Base-by-base conservation (phyloP, 805 yeast genomes). In the Metschnikowia cerradonensis region DNA sequence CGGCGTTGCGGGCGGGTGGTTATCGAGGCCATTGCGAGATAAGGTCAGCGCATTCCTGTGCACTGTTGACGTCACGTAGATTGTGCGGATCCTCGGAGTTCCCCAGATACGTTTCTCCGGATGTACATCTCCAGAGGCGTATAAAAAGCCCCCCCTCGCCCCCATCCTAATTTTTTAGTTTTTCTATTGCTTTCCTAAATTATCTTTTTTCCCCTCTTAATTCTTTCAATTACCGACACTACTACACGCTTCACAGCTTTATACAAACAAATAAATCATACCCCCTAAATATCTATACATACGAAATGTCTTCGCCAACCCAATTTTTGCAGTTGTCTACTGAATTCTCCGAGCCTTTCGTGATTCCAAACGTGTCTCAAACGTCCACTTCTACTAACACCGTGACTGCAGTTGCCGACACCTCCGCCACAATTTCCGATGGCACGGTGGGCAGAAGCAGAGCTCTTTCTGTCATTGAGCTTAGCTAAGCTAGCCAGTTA, bases 341-440 rank as follows among this genome's bases (percentile, higher is more conserved):
- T 48, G 82, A 81, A 54, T 67, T 76, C 46, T 74, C 80, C 51
- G 73, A 79, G 66, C 89, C 90, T 57, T 84, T 83, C 60, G 76
- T 84, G 49, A 83, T 84, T 60, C 83, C 84, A 60, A 68, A 78
- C 53, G 75, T 83, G 42, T 82, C 88, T 1, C 89, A 88, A 34
- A 75, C 75, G 7, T 75, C 72, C 14, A 70, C 73, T 17, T 39
- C 49, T 35, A 47, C 60, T 20, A 30, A 43, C 3, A 45, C 52
- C 13, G 46, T 32, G 6, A 20, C 30, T 10, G 11, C 34, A 6
- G 34, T 26, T 4, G 58, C 66, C 13, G 46, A 52, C 39, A 44
- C 41, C 20, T 43, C 47, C 14, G 42, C 52, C 19, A 15, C 34
- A 15, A 45, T 55, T 13, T 32, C 56, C 6, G 61, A 58, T 41